phyloP scores from a whole-genome alignment of 2,329 filamentous ascomycete species.

The Aulographum hederae region DNA sequence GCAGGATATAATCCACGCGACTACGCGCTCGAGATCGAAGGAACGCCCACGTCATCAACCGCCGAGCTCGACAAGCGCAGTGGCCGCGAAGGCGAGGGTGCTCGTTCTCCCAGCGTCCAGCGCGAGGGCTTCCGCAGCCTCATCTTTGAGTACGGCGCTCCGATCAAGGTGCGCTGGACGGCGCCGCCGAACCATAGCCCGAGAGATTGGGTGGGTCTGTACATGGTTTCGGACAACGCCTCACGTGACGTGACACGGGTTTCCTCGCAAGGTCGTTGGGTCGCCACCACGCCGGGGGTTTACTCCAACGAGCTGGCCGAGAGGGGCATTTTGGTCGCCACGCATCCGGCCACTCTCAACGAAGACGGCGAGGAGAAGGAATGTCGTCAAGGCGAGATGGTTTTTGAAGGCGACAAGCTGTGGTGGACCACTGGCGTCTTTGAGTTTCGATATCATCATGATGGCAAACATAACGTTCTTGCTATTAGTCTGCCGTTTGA shows the following conservation, averaged over 20 bases:
- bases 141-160: conserved; percentile 74
- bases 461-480: conserved; percentile 84
- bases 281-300: conserved; percentile 56
- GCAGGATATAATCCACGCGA: conserved; percentile 53
- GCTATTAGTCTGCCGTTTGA: conserved; percentile 87
- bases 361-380: conserved; percentile 42
- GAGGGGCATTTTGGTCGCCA: conserved; percentile 53
- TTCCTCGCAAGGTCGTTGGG: conserved; percentile 75
- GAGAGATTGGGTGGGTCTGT: conserved; percentile 89
- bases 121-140: conserved; percentile 54
- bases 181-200: conserved; percentile 76
- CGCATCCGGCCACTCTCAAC: conserved; percentile 35
- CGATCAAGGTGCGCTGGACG: conserved; percentile 78
- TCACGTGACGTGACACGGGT: conserved; percentile 72
- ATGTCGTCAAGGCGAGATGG: conserved; percentile 72
- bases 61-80: not conserved
- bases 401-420: conserved; percentile 81
- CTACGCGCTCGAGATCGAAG: conserved; percentile 52
- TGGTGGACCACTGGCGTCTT: conserved; percentile 97
- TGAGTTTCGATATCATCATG: conserved; percentile 93
- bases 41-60: not conserved
- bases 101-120: conserved; percentile 55
- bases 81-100: conserved; percentile 34
- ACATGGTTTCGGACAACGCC: conserved; percentile 87
- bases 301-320: conserved; percentile 65